These are phyloP conservation scores for Cryomyces minteri DNA, from an alignment of 495 filamentous ascomycete genomes.

Conservation along the genomic window DNA sequence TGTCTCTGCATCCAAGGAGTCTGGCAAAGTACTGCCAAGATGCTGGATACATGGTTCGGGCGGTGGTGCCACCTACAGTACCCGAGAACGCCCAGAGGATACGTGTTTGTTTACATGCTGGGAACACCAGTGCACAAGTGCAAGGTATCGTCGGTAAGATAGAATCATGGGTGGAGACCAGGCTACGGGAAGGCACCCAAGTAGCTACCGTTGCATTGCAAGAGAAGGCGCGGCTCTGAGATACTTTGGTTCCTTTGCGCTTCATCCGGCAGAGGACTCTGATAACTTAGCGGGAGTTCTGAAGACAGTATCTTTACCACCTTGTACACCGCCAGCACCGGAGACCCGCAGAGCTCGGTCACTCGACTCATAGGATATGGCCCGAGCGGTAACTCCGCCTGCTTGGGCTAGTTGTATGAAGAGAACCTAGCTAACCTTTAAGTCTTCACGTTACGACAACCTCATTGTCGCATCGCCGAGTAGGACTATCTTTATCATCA, in stretches of 20 bases:
- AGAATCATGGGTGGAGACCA: slow-evolving; percentile 19
- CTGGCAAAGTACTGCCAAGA: slow-evolving; percentile 33
- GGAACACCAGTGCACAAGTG: slow-evolving; percentile 28
- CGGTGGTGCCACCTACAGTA: slow-evolving; percentile 38
- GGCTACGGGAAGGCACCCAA: not conserved
- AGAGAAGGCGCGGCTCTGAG: not conserved
- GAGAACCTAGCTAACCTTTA: too few species aligned
- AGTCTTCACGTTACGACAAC: too few species aligned
- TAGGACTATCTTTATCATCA: too few species aligned
- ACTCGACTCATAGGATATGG: too few species aligned
- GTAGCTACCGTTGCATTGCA: not conserved
- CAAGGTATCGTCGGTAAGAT: slow-evolving; percentile 23
- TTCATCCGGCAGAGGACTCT: not conserved
- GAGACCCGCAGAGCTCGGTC: too few species aligned
- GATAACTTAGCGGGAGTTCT: not conserved
- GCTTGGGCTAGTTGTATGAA: too few species aligned
- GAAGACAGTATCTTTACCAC: too few species aligned
- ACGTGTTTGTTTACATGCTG: slow-evolving; percentile 34
- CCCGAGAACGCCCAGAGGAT: slow-evolving; percentile 30
- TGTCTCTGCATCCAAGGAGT: slow-evolving; percentile 24
- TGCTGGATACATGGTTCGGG: slow-evolving; percentile 30
- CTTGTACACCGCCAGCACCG: too few species aligned
- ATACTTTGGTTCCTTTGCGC: not conserved
- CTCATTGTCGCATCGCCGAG: too few species aligned
- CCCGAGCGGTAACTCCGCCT: too few species aligned